phyloP scores from a whole-genome alignment of 352 stramenopile species.

The Phytophthora litchii region DNA sequence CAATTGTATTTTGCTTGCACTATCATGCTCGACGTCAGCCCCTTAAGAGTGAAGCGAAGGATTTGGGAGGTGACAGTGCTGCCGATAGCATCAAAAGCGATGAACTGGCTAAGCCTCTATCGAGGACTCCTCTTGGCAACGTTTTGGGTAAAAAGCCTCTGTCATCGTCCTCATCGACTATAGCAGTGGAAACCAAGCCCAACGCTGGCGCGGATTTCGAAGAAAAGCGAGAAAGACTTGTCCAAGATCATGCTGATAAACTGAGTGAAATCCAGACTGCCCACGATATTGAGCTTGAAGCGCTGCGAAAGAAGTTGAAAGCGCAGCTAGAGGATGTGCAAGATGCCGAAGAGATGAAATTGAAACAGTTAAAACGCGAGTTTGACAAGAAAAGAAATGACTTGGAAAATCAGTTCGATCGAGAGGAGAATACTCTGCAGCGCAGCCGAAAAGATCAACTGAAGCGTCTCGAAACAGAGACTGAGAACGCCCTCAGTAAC shows the following conservation, averaged over 20 bases:
- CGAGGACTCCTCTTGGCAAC: slow-evolving; percentile 54
- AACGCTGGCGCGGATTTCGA: slow-evolving; percentile 54
- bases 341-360: slow-evolving; percentile 57
- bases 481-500: slow-evolving; percentile 42
- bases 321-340: slow-evolving; percentile 56
- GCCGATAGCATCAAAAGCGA: slow-evolving; percentile 19
- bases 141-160: slow-evolving; percentile 61
- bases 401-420: slow-evolving; percentile 73
- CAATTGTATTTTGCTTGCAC: not conserved
- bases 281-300: slow-evolving; percentile 43
- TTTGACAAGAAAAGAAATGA: slow-evolving; percentile 73
- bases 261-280: slow-evolving; percentile 42
- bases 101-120: slow-evolving; percentile 40
- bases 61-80: slow-evolving; percentile 11
- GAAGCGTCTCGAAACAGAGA: slow-evolving; percentile 62
- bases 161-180: slow-evolving; percentile 24
- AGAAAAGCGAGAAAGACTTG: slow-evolving; percentile 53
- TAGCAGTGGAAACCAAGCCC: slow-evolving; percentile 42
- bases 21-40: slow-evolving; percentile 17
- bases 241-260: slow-evolving; percentile 46
- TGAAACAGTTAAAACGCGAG: slow-evolving; percentile 68
- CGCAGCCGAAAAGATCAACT: slow-evolving; percentile 68
- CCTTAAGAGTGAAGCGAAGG: slow-evolving; percentile 41
- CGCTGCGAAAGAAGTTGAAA: slow-evolving; percentile 53
- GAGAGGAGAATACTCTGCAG: slow-evolving; percentile 57